Conservation (phyloP, 495 filamentous ascomycete species). For the Tuber calosporum region DNA sequence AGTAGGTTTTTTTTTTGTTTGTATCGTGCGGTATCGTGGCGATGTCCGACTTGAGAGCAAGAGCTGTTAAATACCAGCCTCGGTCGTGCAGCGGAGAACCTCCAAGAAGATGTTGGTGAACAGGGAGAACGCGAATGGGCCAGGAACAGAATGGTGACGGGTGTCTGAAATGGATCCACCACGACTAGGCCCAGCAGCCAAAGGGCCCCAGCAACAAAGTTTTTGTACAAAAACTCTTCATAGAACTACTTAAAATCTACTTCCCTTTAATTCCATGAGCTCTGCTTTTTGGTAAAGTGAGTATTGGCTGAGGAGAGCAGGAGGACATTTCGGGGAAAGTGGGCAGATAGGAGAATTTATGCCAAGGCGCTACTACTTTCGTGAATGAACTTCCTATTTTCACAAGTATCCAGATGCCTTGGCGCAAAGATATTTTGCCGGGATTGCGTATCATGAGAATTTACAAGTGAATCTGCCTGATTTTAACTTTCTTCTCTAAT, state of each 20-base stretch:
- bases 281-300: neutral
- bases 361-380: neutral
- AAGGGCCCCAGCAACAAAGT: neutral
- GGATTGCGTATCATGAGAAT: too few relatives aligned
- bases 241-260: neutral
- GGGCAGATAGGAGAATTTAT: neutral
- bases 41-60: neutral
- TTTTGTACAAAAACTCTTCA: neutral
- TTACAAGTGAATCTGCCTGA: too few relatives aligned
- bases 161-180: neutral
- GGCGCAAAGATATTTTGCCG: too few relatives aligned
- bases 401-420: too few relatives aligned
- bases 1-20: neutral
- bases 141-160: neutral
- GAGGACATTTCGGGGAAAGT: neutral
- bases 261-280: neutral
- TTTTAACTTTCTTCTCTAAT: too few relatives aligned
- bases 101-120: neutral
- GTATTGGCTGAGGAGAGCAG: neutral
- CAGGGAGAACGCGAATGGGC: neutral
- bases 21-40: neutral
- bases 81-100: neutral
- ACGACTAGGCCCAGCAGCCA: neutral
- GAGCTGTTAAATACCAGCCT: neutral
- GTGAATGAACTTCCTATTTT: too few relatives aligned